phyloP scores from a whole-genome alignment of 805 yeast genomes.

The Ogataea ganodermae region DNA sequence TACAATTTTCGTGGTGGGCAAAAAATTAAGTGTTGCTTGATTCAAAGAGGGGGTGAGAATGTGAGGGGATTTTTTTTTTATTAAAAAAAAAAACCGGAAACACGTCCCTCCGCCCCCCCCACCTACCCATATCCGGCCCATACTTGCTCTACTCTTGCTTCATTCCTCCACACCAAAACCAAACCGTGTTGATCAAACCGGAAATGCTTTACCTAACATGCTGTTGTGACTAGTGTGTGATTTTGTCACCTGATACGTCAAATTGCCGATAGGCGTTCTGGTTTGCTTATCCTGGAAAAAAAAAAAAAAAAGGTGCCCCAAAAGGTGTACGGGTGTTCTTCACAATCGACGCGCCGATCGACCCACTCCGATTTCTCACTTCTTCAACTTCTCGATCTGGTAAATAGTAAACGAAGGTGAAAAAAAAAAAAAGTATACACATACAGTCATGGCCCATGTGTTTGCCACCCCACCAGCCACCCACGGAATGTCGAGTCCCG shows the following conservation, averaged over 20 bases:
- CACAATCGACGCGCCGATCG: not conserved
- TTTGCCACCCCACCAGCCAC: not conserved
- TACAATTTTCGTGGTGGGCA: not conserved
- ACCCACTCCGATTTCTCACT: not conserved
- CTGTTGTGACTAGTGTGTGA: not conserved
- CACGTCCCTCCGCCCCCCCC: no score
- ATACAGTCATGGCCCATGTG: no score
- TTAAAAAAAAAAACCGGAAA: not conserved
- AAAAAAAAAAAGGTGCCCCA: no score
- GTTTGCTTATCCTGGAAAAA: no score
- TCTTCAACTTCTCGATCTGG: not conserved
- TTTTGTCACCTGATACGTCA: slow-evolving; percentile 1
- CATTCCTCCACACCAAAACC: no score
- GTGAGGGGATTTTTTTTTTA: no score
- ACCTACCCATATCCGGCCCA: no score
- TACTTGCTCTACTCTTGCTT: no score
- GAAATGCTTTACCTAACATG: no score
- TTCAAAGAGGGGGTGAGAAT: not conserved
- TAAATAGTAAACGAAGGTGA: not conserved
- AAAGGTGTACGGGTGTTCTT: not conserved
- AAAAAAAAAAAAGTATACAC: not conserved
- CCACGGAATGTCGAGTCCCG: no score
- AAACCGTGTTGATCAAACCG: no score
- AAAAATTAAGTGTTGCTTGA: not conserved
- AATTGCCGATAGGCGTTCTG: not conserved